Conservation (phyloP, 1,139 yeast genomes). For the Yamadazyma dendronema region DNA sequence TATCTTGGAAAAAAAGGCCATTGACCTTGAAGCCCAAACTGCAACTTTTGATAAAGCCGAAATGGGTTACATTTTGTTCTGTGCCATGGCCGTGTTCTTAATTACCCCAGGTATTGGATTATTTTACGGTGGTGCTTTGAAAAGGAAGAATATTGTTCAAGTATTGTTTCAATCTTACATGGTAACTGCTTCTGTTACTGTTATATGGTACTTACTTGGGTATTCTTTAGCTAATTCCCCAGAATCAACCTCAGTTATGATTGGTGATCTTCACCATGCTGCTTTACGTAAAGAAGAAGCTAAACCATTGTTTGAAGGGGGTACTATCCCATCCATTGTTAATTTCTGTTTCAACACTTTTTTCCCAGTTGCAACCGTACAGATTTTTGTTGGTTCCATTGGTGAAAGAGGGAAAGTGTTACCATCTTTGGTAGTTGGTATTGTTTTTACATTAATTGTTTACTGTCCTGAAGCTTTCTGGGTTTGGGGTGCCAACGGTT, state of each 20-base stretch:
- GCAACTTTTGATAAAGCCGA: conserved; percentile 59
- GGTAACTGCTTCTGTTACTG: conserved; percentile 73
- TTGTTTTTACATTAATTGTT: conserved; percentile 88
- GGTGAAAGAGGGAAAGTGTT: conserved; percentile 93
- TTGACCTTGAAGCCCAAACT: conserved; percentile 12
- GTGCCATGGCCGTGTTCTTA: conserved; percentile 85
- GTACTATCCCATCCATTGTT: conserved; percentile 56
- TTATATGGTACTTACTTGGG: conserved; percentile 98
- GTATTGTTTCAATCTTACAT: conserved; percentile 88
- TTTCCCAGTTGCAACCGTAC: conserved; percentile 80
- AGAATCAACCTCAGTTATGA: conserved; percentile 61
- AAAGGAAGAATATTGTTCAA: conserved; percentile 89
- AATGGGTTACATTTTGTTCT: conserved; percentile 80
- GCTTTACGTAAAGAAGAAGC: conserved; percentile 59
- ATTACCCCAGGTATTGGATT: conserved; percentile 88
- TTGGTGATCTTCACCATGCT: conserved; percentile 79
- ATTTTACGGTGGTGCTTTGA: conserved; percentile 82
- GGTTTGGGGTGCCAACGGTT: conserved; percentile 94
- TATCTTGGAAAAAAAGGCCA: conserved; percentile 5
- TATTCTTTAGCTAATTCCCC: conserved; percentile 83
- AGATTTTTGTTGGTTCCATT: conserved; percentile 92
- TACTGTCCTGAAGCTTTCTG: conserved; percentile 94
- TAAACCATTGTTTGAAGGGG: conserved; percentile 54
- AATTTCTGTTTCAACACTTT: conserved; percentile 83
- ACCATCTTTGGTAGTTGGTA: conserved; percentile 90